Conservation (phyloP, 1,284 basidiomycete genomes). For the Cerioporus squamosus region DNA sequence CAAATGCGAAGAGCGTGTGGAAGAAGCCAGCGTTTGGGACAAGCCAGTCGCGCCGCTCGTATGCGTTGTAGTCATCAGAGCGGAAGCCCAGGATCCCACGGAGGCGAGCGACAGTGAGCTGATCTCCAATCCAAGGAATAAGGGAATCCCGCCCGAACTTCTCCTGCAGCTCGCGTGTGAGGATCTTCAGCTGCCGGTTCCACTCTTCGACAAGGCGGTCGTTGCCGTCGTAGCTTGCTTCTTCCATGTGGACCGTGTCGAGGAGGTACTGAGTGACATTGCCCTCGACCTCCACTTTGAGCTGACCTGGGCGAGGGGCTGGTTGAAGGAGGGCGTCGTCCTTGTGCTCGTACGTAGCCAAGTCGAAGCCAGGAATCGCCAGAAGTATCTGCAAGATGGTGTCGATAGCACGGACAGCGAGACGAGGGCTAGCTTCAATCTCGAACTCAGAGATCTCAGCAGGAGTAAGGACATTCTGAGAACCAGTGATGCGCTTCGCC, state of each 20-base stretch:
- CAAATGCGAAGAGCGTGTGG: slow-evolving; percentile 39
- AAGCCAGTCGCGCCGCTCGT: slow-evolving; percentile 38
- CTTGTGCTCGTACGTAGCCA: neutral
- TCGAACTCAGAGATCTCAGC: neutral
- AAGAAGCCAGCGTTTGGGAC: slow-evolving; percentile 39
- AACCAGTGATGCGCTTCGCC: neutral
- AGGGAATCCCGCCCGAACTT: neutral
- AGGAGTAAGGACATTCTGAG: neutral
- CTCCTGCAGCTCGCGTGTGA: neutral
- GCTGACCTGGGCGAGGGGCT: neutral
- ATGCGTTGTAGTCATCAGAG: slow-evolving; percentile 38
- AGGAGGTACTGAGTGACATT: slow-evolving; percentile 19
- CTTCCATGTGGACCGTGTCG: slow-evolving; percentile 20
- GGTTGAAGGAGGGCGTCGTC: neutral
- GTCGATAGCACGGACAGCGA: neutral
- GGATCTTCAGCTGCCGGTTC: slow-evolving; percentile 14
- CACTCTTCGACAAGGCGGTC: slow-evolving; percentile 10
- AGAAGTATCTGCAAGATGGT: neutral
- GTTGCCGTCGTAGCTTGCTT: slow-evolving; percentile 29
- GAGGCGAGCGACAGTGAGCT: slow-evolving; percentile 26
- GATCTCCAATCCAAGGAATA: slow-evolving; percentile 26
- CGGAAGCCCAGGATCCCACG: slow-evolving; percentile 28
- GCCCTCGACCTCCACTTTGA: neutral
- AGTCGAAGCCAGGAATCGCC: neutral
- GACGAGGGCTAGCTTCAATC: neutral